Base-by-base conservation (phyloP, 2,329 filamentous ascomycete genomes). In the Aureobasidium musti region DNA sequence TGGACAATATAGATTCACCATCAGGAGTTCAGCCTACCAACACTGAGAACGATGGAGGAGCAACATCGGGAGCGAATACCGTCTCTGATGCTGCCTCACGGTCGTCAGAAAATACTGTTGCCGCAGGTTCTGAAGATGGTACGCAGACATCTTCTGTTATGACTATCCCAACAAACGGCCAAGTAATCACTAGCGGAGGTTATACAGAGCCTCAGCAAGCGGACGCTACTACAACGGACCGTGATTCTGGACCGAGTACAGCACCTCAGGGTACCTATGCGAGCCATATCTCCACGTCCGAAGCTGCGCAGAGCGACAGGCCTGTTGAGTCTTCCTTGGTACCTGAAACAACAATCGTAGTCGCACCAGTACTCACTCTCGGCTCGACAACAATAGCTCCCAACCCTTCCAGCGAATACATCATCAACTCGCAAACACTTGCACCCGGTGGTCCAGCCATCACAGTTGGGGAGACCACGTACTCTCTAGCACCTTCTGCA, bases 401-500 rank as follows among this genome's bases (percentile, higher is more conserved):
- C n/a, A 61, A 61, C 11, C 28, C 57, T 37, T 41, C 57, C 7
- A 49, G 19, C 19, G 41, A 49, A 11, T 37, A 68, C n/a, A 53
- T 69, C 7, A 50, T 70, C 13, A 65, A 59, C 23, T 63, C 64
- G 3, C 68, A 68, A 21, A 70, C 69, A 10, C 61, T 70, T 11
- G 49, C 41, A 10, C 39, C 67, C 1, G 67, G 69, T 13, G 68
- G 67, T 2, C 67, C 63, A 13, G 63, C 61, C 47, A 54, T 68
- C 39, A 65, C 67, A 11, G 5, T 61, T n/a, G 57, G 43, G 11
- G 30, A 61, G 21, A 49, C 57, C 1, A 49, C 57, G 11, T 61
- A 61, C 43, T 61, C 41, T 19, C 43, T 61, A 8, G 41, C 30
- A 21, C 23, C 57, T 19, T 61, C 43, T 14, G 39, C 28, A 10